Evolutionary conservation across 257 asterid genomes (phyloP), one percentile per base, ranked within the genome.

Genomic region (Gentiana dahurica): DNA sequence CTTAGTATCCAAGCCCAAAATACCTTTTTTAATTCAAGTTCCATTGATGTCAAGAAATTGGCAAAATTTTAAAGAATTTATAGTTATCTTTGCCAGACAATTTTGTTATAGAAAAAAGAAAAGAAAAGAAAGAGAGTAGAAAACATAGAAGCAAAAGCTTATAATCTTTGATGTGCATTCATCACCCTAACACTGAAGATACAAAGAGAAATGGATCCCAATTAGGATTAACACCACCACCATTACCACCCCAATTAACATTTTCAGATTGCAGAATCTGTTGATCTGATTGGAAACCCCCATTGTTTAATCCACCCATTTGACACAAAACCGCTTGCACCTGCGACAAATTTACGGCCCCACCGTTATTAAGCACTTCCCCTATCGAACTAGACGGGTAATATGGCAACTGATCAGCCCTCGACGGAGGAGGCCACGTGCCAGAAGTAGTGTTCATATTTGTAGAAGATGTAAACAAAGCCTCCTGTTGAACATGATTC

Each of bases 141-240:
- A 50, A 7, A 12, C n/a, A 12, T 24, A 37, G 49, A 36, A 49
- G 33, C 49, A 49, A 24, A 37, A 54, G 44, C 51, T 39, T 13
- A 2, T 13, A 0, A 3, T 5, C 36, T 36, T 60, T 37, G 3
- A 0, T 53, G 5, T 55, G 13, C 34, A 24, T n/a, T 11, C 12
- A 8, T 15, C 65, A 67, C 32, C 78, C 83, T 11, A 82, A 68
- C 12, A 76, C 79, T 10, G 82, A 78, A 39, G 78, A 77, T 49
- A 78, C 76, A 61, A 67, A 74, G 55, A 72, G 87, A 71, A 75
- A 80, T 55, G 95, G 79, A 36, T 79, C 95, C 92, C 85, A 82
- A 8, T 61, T 64, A 55, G 73, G 59, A 71, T 47, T 67, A 37
- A 62, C 72, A 65, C 76, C 67, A 51, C 47, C 56, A 46, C 57